These are phyloP conservation scores for Schoenoplectus tabernaemontani DNA, from an alignment of 202 grass and related monocot species.

Conservation along the genomic window DNA sequence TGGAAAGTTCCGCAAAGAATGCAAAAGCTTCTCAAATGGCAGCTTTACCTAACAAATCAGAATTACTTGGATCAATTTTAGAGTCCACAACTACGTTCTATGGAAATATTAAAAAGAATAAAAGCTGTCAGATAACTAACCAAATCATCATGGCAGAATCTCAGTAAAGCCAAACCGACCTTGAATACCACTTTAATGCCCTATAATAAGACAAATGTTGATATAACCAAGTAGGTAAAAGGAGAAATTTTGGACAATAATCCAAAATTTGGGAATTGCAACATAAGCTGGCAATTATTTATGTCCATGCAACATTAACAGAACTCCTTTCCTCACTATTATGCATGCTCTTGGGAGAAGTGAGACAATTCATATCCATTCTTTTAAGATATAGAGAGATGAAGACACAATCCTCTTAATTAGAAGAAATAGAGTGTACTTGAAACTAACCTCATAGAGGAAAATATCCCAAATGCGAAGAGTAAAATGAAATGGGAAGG, in stretches of 20 bases:
- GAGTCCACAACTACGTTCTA: background rate
- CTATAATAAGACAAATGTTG: constrained; percentile 24
- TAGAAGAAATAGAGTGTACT: background rate
- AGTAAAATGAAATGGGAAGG: constrained; percentile 75
- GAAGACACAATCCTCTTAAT: background rate
- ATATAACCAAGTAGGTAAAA: background rate
- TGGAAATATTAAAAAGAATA: background rate
- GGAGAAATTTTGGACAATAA: background rate
- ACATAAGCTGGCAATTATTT: background rate
- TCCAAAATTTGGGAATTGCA: background rate
- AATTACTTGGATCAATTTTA: constrained; percentile 15
- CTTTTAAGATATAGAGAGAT: background rate
- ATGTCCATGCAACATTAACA: background rate
- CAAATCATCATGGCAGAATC: constrained; percentile 83
- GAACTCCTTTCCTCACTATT: background rate
- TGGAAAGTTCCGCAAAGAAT: constrained; percentile 76
- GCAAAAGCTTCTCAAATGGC: constrained; percentile 83
- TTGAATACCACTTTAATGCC: constrained; percentile 89
- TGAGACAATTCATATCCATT: background rate
- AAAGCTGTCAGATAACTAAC: constrained; percentile 38
- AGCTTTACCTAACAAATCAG: constrained; percentile 52
- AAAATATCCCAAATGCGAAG: constrained; percentile 98
- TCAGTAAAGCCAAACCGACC: constrained; percentile 81
- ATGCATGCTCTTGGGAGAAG: background rate
- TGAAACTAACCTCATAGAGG: constrained; percentile 71